phyloP scores from a whole-genome alignment of 345 rosid species.

The Eucalyptus curtisii region DNA sequence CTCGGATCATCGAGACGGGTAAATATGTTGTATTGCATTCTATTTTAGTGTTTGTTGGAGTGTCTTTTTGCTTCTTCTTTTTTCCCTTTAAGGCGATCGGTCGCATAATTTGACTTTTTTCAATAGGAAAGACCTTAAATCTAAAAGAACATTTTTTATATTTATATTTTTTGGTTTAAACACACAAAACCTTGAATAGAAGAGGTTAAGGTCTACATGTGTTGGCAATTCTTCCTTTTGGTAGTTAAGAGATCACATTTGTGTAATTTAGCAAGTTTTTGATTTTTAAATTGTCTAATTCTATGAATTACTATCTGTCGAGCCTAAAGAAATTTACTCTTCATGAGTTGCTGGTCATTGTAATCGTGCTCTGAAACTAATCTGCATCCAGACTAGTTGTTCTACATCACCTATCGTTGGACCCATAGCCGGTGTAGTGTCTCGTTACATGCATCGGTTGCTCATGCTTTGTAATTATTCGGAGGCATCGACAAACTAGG shows the following conservation, averaged over 20 bases:
- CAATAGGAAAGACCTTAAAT: not conserved
- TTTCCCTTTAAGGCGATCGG: not conserved
- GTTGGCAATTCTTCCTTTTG: not conserved
- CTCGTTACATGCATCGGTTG: too few relatives aligned
- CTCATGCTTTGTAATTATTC: too few relatives aligned
- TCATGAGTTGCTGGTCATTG: too few relatives aligned
- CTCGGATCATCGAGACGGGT: slow-evolving; percentile 78
- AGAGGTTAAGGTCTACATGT: not conserved
- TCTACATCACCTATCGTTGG: too few relatives aligned
- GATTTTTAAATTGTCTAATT: not conserved
- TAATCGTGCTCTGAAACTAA: too few relatives aligned
- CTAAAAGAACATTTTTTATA: not conserved
- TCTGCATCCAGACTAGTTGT: too few relatives aligned
- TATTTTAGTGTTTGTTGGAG: not conserved
- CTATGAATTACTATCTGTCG: not conserved
- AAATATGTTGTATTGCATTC: not conserved
- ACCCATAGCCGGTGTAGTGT: too few relatives aligned
- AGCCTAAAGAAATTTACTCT: too few relatives aligned
- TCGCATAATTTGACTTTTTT: not conserved
- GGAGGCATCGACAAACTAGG: too few relatives aligned
- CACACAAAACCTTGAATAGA: not conserved
- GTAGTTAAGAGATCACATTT: not conserved
- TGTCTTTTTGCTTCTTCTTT: not conserved
- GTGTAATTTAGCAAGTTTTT: not conserved
- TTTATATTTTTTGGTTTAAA: not conserved